A percentile compares a stretch with the other conserved stretches of the same genome.
phyloP scores from a whole-genome alignment of 768 basidiomycete genomes.

The Hysterangium stoloniferum region DNA sequence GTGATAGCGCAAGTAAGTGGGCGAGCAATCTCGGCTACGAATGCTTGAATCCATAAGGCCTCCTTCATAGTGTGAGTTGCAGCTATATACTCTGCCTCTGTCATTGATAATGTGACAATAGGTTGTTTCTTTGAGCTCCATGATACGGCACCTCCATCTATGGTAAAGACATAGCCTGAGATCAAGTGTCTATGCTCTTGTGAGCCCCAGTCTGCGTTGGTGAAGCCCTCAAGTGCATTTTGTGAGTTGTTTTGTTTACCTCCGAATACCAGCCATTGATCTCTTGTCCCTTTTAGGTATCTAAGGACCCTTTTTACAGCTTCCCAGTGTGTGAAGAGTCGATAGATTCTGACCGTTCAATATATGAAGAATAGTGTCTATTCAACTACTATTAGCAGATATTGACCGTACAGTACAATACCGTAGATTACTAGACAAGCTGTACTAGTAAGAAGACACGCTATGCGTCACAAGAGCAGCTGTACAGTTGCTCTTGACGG shows the following conservation, averaged over 20 bases:
- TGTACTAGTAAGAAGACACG: too few relatives aligned
- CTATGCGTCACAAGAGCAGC: too few relatives aligned
- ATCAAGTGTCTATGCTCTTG: conserved; percentile 23
- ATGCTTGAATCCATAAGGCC: conserved; percentile 33
- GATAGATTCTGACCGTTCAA: too few relatives aligned
- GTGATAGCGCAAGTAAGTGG: conserved; percentile 24
- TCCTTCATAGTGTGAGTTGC: conserved; percentile 19
- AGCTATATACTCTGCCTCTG: conserved; percentile 31
- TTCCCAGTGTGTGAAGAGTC: too few relatives aligned
- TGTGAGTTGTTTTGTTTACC: neutral
- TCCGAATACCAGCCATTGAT: neutral
- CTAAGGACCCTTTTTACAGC: conserved; percentile 10
- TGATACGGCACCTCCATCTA: conserved; percentile 22
- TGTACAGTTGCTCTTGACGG: too few relatives aligned
- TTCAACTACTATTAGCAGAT: too few relatives aligned
- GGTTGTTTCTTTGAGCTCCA: conserved; percentile 29
- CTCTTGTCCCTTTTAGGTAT: conserved; percentile 10
- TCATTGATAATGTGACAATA: conserved; percentile 25
- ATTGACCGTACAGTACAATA: too few relatives aligned
- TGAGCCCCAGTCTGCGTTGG: conserved; percentile 22
- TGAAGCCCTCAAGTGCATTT: conserved; percentile 11
- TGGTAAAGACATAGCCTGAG: conserved; percentile 28
- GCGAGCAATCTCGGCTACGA: conserved; percentile 31
- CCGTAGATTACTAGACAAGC: too few relatives aligned
- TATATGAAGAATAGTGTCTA: too few relatives aligned